A percentile compares a stretch with the other conserved stretches of the same genome.
These are phyloP conservation scores for Talaromyces islandicus DNA, from an alignment of 2,329 filamentous ascomycete species.

Conservation along the genomic window DNA sequence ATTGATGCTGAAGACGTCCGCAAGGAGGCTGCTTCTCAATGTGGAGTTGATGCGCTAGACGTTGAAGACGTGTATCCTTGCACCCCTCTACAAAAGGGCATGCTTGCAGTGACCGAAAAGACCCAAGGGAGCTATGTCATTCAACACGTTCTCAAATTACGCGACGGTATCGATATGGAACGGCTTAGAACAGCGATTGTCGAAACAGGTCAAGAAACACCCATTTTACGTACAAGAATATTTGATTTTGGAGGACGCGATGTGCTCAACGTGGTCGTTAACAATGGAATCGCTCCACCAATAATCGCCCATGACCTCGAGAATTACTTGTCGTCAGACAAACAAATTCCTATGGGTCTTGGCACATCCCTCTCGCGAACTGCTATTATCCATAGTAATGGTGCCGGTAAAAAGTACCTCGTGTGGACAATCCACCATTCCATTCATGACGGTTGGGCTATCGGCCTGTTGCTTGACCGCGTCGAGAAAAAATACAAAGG, in stretches of 20 bases:
- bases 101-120: conserved; percentile 42
- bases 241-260: not conserved
- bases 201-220: not conserved
- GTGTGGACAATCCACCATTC: conserved; percentile 51
- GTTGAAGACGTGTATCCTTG: conserved; percentile 29
- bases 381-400: conserved; percentile 20
- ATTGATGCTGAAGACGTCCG: not conserved
- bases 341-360: conserved; percentile 23
- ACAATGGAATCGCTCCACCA: not conserved
- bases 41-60: not conserved
- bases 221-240: conserved; percentile 4
- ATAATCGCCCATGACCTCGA: not conserved
- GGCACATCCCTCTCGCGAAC: conserved; percentile 29
- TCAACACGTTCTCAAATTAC: not conserved
- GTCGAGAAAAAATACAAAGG: conserved; percentile 58
- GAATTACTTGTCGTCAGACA: not conserved
- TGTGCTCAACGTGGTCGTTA: not conserved
- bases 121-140: conserved; percentile 25
- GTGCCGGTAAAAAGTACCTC: conserved; percentile 23
- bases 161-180: not conserved
- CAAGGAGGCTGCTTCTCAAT: conserved; percentile 1
- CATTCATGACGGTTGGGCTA: conserved; percentile 83
- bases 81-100: conserved; percentile 39
- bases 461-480: conserved; percentile 66
- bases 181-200: not conserved